phyloP scores from a whole-genome alignment of 805 yeast species.

The Ogataea salicorniae region DNA sequence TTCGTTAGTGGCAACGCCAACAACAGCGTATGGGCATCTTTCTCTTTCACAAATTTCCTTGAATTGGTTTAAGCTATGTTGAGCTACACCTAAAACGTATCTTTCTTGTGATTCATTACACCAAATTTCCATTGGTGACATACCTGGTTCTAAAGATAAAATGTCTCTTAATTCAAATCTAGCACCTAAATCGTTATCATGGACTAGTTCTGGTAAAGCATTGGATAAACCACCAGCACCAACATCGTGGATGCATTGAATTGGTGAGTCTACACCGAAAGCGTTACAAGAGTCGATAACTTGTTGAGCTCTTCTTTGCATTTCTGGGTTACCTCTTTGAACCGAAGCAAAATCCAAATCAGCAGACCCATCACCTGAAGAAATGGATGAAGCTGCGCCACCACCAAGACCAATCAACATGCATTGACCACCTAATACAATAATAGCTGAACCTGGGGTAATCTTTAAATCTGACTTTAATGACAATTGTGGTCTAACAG shows the following conservation, averaged over 20 bases:
- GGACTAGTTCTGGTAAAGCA: constrained; percentile 95
- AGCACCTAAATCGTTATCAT: constrained; percentile 95
- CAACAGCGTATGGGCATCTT: constrained; percentile 94
- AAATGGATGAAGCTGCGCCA: constrained; percentile 96
- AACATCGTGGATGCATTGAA: constrained; percentile 95
- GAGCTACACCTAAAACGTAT: constrained; percentile 88
- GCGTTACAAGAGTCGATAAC: constrained; percentile 93
- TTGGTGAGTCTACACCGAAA: constrained; percentile 67
- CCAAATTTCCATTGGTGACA: constrained; percentile 99
- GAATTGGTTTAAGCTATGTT: constrained; percentile 67
- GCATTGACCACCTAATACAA: constrained; percentile 95
- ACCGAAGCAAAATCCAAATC: constrained; percentile 97
- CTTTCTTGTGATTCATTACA: constrained; percentile 99
- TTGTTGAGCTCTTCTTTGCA: constrained; percentile 98
- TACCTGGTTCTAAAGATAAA: constrained; percentile 88
- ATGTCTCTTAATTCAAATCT: constrained; percentile 85
- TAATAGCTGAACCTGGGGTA: constrained; percentile 85
- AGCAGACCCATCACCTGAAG: constrained; percentile 96
- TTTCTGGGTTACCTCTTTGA: constrained; percentile 98
- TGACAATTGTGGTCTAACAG: constrained; percentile 89
- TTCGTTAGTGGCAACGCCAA: constrained; percentile 89
- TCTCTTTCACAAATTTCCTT: constrained; percentile 85
- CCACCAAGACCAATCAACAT: constrained; percentile 99
- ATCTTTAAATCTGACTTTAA: constrained; percentile 74
- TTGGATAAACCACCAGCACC: constrained; percentile 99